phyloP scores from a whole-genome alignment of 345 rosid genomes.

The Eucalyptus dawsonii region DNA sequence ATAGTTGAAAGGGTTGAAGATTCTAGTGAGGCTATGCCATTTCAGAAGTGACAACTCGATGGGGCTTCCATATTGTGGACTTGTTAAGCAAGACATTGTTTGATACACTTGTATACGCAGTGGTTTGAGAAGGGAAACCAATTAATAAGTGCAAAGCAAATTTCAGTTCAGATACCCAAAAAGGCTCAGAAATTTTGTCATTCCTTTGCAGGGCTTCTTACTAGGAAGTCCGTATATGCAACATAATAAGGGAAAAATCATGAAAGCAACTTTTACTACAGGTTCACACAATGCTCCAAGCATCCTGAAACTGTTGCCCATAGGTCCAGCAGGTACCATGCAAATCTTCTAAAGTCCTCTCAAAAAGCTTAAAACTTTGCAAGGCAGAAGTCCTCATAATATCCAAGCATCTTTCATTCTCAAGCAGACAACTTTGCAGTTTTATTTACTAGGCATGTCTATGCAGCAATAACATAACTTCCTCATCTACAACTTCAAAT shows the following conservation, averaged over 20 bases:
- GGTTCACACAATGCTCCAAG: background rate
- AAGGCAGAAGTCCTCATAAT: background rate
- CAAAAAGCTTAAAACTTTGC: background rate
- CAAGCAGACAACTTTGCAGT: background rate
- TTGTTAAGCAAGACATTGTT: background rate
- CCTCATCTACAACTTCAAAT: background rate
- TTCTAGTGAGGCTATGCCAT: background rate
- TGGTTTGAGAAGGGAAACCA: background rate
- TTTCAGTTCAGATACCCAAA: background rate
- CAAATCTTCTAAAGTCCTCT: background rate
- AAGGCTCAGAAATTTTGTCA: background rate
- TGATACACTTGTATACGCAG: background rate
- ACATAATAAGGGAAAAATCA: background rate
- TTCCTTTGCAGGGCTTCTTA: background rate
- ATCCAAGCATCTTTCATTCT: background rate
- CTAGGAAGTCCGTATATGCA: background rate
- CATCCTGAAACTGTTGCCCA: background rate
- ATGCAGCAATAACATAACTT: background rate
- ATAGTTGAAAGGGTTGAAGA: background rate
- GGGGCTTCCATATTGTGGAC: background rate
- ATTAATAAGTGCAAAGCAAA: background rate
- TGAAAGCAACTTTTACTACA: background rate
- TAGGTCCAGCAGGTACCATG: background rate
- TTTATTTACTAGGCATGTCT: background rate
- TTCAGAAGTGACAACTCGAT: background rate